A percentile compares a stretch with the other conserved stretches of the same genome.
Conservation (phyloP, 192 early-diverging fungal genomes). For the Allomyces macrogynus region DNA sequence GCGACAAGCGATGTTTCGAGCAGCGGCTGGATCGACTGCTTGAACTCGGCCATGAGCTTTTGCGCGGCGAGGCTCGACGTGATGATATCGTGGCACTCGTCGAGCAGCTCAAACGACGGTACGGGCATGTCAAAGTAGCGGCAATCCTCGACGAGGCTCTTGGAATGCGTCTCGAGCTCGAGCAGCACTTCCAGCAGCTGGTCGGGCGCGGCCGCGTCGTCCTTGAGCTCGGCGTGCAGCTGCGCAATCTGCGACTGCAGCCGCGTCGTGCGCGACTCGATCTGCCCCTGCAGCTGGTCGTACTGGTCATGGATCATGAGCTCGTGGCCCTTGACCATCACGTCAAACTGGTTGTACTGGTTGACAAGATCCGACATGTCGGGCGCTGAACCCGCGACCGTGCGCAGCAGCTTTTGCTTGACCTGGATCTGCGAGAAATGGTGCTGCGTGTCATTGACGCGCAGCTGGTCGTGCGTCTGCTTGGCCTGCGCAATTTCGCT, state of each 20-base stretch:
- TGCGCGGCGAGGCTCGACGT: constrained; percentile 77
- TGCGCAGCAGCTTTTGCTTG: constrained; percentile 59
- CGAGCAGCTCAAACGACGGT: constrained; percentile 69
- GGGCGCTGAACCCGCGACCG: constrained; percentile 45
- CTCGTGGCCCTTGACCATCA: constrained; percentile 75
- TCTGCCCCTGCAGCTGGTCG: constrained; percentile 24
- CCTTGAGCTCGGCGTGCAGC: constrained; percentile 48
- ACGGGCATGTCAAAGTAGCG: constrained; percentile 92
- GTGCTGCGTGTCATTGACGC: constrained; percentile 61
- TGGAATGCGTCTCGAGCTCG: background rate
- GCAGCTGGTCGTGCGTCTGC: constrained; percentile 82
- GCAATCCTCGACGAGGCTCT: constrained; percentile 32
- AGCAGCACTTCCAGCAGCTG: constrained; percentile 26
- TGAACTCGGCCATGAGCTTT: constrained; percentile 61
- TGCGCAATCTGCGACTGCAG: constrained; percentile 50
- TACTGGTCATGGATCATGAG: constrained; percentile 84
- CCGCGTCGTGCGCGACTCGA: background rate
- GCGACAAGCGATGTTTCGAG: background rate
- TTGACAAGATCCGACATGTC: constrained; percentile 47
- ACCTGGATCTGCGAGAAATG: constrained; percentile 65
- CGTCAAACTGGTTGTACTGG: constrained; percentile 72
- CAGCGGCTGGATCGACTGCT: constrained; percentile 56
- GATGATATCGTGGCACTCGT: constrained; percentile 70
- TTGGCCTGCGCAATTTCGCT: constrained; percentile 10
- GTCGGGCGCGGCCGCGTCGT: constrained; percentile 56